These are phyloP conservation scores for Nitzschia sp. DNA, from an alignment of 108 stramenopile genomes.

Conservation along the genomic window DNA sequence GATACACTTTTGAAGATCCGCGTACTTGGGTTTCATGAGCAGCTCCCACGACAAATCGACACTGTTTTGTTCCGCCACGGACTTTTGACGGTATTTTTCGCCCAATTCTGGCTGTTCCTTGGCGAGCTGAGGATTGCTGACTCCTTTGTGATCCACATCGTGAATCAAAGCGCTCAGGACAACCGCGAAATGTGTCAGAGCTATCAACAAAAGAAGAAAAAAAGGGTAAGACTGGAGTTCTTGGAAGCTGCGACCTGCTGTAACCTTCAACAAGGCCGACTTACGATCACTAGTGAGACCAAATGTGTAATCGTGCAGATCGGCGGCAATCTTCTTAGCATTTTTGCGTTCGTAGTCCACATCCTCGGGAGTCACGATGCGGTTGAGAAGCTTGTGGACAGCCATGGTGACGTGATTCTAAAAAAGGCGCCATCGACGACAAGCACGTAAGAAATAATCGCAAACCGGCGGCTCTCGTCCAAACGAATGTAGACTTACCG, in stretches of 20 bases:
- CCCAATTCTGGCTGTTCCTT: slow-evolving; percentile 18
- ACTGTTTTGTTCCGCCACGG: slow-evolving; percentile 35
- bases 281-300: background rate
- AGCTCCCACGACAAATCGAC: slow-evolving; percentile 21
- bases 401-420: slow-evolving; percentile 40
- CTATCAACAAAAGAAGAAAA: slow-evolving; percentile 25
- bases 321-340: background rate
- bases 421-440: background rate
- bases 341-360: slow-evolving; percentile 11
- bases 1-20: slow-evolving; percentile 14
- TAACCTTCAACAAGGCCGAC: background rate
- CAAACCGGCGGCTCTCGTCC: background rate
- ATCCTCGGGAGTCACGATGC: slow-evolving; percentile 21
- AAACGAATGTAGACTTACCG: background rate
- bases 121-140: slow-evolving; percentile 24
- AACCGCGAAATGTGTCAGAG: slow-evolving; percentile 35
- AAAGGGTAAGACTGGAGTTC: background rate
- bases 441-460: background rate
- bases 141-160: slow-evolving; percentile 33
- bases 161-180: slow-evolving; percentile 36
- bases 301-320: slow-evolving; percentile 42
- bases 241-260: background rate
- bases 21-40: slow-evolving; percentile 12
- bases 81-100: slow-evolving; percentile 19
- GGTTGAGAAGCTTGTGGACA: slow-evolving; percentile 46